A percentile compares a stretch with the other conserved stretches of the same genome.
phyloP scores from a whole-genome alignment of 805 yeast genomes.

The Hanseniaspora guilliermondii region DNA sequence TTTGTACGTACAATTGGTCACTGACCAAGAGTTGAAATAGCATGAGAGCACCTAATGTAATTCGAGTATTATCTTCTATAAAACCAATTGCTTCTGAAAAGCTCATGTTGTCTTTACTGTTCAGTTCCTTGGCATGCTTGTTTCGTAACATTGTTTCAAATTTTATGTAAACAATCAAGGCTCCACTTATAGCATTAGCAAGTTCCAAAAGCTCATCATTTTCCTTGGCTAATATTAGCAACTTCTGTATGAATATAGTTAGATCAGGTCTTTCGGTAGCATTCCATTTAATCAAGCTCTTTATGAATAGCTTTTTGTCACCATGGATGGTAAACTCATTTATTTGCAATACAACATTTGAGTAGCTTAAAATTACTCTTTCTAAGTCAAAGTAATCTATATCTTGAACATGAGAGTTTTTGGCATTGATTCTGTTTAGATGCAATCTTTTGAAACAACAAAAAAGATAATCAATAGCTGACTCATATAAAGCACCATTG shows the following conservation, averaged over 20 bases:
- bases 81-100: background rate
- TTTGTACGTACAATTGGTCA: constrained; percentile 15
- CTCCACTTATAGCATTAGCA: constrained; percentile 3
- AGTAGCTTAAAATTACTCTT: constrained; percentile 45
- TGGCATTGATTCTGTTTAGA: constrained; percentile 19
- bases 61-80: constrained; percentile 6
- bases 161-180: constrained; percentile 4
- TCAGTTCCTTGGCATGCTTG: background rate
- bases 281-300: constrained; percentile 8
- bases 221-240: constrained; percentile 1
- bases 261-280: constrained; percentile 4
- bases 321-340: constrained; percentile 36
- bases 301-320: constrained; percentile 2
- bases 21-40: constrained; percentile 22
- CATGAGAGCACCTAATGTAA: constrained; percentile 23
- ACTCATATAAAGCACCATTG: constrained; percentile 19
- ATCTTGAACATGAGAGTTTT: constrained; percentile 32
- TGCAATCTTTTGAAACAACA: constrained; percentile 8
- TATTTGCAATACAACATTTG: constrained; percentile 53
- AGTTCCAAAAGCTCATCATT: constrained; percentile 9
- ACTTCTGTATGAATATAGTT: constrained; percentile 3
- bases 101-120: background rate
- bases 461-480: constrained; percentile 8
- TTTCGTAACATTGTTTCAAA: background rate
- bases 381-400: background rate